Conservation (phyloP, 495 filamentous ascomycete genomes). For the Penicillium canescens region DNA sequence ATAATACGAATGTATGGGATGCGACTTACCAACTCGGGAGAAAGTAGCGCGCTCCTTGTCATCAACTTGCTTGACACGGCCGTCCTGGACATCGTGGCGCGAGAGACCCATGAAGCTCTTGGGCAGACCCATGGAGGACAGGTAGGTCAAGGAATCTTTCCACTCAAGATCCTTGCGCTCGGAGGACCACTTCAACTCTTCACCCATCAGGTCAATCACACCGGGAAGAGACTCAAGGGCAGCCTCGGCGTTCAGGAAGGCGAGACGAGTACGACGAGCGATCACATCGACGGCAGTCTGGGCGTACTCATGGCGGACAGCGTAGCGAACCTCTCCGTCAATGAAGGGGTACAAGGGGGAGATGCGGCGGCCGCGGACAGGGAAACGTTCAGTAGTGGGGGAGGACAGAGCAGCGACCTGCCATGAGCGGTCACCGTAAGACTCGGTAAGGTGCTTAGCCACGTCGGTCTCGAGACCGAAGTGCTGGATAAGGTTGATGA, state of each 20-base stretch:
- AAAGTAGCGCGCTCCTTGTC: constrained; percentile 71
- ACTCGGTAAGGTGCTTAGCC: constrained; percentile 82
- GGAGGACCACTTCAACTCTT: constrained; percentile 81
- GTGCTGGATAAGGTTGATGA: constrained; percentile 98
- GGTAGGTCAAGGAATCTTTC: constrained; percentile 74
- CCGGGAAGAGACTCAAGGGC: constrained; percentile 85
- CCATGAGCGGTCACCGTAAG: constrained; percentile 96
- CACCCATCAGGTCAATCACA: constrained; percentile 91
- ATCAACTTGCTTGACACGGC: constrained; percentile 68
- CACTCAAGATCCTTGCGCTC: constrained; percentile 80
- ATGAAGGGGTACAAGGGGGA: constrained; percentile 87
- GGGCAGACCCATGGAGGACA: constrained; percentile 85
- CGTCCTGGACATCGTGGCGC: constrained; percentile 75
- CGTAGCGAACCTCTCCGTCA: constrained; percentile 95
- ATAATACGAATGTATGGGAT: not conserved
- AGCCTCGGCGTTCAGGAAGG: constrained; percentile 95
- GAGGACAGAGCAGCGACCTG: constrained; percentile 83
- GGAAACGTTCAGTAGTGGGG: constrained; percentile 82
- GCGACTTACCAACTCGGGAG: constrained; percentile 65
- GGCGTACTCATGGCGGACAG: constrained; percentile 87
- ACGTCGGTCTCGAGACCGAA: constrained; percentile 96
- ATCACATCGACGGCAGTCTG: constrained; percentile 92
- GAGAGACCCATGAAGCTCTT: constrained; percentile 70
- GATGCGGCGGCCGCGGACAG: constrained; percentile 82
- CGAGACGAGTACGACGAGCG: constrained; percentile 81